Base-by-base conservation (phyloP, 2,329 filamentous ascomycete species). In the Rhinocladiella similis region DNA sequence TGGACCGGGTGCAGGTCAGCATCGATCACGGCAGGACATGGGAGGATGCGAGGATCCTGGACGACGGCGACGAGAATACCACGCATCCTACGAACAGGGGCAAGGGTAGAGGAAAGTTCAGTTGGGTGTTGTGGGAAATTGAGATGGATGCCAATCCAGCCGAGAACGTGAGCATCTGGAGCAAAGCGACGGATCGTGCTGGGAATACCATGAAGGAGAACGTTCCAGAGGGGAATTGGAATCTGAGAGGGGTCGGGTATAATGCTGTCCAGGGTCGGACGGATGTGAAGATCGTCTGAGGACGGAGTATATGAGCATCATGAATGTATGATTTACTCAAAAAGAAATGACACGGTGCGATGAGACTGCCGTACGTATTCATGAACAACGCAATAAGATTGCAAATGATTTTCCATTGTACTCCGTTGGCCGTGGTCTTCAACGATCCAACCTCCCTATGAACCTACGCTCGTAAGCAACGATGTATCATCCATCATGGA, bases 161-260 rank as follows among this genome's bases (percentile, higher is more conserved):
- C 0, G 65, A 68, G 19, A 70, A 69, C 9, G 73, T 69, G 52
- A 75, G 65, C 33, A 73, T 85, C 13, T 70, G 78, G 57, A 82
- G 80, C 65, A 74, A 79, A 25, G 82, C 81, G 1, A 80, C 75
- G 5, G 83, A 85, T 70, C 69, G 62, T 33, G 77, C 70, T 16
- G 81, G 81, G 3, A 80, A 83, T 64, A 70, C 70, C 22, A 54
- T 54, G 52, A n/a, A 39, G 19, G 82, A 84, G 64, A 68, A 69
- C 18, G 68, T 73, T 56, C 70, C 70, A 48, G 54, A 52, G 50
- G 73, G 76, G 2, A 68, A 76, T 63, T 85, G 83, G 83, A 85
- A 85, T 68, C 68, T 83, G 53, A 73, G 83, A 52, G 83, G 83
- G 0, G 80, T 85, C 5, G 80, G 75, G 27, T 85, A 84, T 69